Base-by-base conservation (phyloP, 106 monocot species). In the Apostasia ramifera region DNA sequence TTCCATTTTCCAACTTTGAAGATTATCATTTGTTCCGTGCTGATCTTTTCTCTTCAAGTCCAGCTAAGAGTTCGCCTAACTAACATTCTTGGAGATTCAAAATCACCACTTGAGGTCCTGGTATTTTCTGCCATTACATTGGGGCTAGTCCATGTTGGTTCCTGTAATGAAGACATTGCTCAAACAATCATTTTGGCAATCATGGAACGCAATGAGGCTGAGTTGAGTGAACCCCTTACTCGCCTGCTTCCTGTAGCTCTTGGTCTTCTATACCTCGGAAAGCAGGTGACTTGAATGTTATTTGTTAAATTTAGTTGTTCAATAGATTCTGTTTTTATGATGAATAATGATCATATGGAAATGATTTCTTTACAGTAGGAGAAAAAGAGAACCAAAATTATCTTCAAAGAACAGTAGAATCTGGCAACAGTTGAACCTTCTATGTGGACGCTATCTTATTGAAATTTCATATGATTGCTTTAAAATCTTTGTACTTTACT, bases 181-280 rank as follows among this genome's bases (percentile, higher is more conserved):
- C 93, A 93, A 55, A 76, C 87, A 66, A 98, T 98, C 44, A 89
- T 93, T 49, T 70, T 86, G 67, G 87, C 84, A 43, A 83, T 98
- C 69, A 98, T 98, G 97, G 90, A 90, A 0, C 84, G 92, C 38
- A 87, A 79, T 85, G 97, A 98, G 47, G 39, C 89, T 78, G 92
- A 98, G 55, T 64, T 98, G 47, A 73, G 76, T 54, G 92, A 93
- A 50, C 82, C 97, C 5, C 84, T 98, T 44, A 85, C 81, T 57
- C 89, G 97, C 37, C 72, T 98, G n/a, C 87, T 98, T 38, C 97
- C 92, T 68, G 87, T 98, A 42, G 93, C 97, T n/a, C 97, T 98
- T 77, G 97, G 97, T 41, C 87, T 98, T 70, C 78, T 98, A 8
- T 93, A 93, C 78, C 92, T 98, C 67, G 92, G 97, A 71, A 98